Conservation (phyloP, 225 moss, liverwort and hornwort genomes). For the Sphagnum contortum region DNA sequence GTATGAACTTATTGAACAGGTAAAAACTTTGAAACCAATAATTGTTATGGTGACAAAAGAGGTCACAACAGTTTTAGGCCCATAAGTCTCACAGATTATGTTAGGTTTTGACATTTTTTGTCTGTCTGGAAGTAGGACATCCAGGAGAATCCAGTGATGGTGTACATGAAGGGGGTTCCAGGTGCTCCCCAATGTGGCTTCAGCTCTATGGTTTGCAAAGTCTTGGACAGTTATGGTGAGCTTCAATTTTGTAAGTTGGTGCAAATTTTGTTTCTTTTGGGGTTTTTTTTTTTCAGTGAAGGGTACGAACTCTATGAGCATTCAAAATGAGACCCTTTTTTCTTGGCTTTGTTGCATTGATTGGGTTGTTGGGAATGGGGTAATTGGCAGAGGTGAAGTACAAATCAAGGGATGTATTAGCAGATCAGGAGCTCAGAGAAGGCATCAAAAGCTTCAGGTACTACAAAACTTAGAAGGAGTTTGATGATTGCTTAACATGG, state of each 20-base stretch:
- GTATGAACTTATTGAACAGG: constrained; percentile 63
- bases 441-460: constrained; percentile 76
- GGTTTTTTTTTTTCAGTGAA: too few relatives aligned
- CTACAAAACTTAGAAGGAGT: not conserved
- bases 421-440: constrained; percentile 69
- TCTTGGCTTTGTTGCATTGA: too few relatives aligned
- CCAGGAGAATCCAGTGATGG: constrained; percentile 57
- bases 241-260: too few relatives aligned
- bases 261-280: too few relatives aligned
- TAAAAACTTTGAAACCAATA: not conserved
- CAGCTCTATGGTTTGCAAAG: constrained; percentile 64
- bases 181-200: constrained; percentile 82
- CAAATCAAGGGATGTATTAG: constrained; percentile 55
- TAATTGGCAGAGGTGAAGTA: constrained; percentile 51
- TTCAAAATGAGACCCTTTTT: too few relatives aligned
- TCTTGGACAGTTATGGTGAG: constrained; percentile 62
- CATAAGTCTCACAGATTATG: too few relatives aligned
- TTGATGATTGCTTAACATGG: too few relatives aligned
- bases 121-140: constrained; percentile 32
- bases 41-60: too few relatives aligned
- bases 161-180: constrained; percentile 86
- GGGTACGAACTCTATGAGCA: too few relatives aligned
- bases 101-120: not conserved
- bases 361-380: not conserved
- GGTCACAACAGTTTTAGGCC: too few relatives aligned